Evolutionary conservation across 2,329 filamentous ascomycete species (phyloP).

Genomic region (Claviceps sp.): DNA sequence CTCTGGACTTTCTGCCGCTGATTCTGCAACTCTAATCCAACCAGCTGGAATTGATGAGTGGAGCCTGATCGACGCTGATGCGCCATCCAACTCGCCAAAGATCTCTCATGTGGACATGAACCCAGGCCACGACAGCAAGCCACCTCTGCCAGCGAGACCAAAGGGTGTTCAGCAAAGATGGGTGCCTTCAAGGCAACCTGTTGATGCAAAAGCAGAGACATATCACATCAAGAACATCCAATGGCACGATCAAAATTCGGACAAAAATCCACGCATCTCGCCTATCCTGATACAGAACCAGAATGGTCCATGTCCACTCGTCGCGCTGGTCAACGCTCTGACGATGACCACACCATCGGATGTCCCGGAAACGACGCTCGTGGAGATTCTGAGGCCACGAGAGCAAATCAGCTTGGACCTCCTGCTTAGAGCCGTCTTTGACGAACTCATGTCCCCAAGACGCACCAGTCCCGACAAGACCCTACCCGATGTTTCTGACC

Average conservation of each 20-base stretch:
- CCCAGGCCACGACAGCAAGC: constrained; percentile 12
- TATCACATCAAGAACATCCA: constrained; percentile 88
- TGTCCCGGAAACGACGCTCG: constrained; percentile 50
- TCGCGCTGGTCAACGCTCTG: constrained; percentile 86
- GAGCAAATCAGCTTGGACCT: constrained; percentile 82
- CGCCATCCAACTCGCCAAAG: constrained; percentile 11
- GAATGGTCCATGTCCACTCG: constrained; percentile 86
- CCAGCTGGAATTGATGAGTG: constrained; percentile 28
- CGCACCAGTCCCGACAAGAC: constrained; percentile 47
- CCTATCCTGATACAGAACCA: constrained; percentile 86
- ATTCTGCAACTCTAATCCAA: constrained; percentile 5
- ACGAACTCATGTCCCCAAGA: constrained; percentile 75
- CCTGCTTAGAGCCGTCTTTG: constrained; percentile 78
- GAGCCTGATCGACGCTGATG: constrained; percentile 36
- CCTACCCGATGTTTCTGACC: constrained; percentile 74
- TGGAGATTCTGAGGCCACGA: constrained; percentile 62
- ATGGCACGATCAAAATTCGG: constrained; percentile 57
- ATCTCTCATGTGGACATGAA: constrained; percentile 5
- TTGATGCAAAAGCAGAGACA: constrained; percentile 51
- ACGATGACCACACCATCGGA: constrained; percentile 65
- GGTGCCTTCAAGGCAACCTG: constrained; percentile 27
- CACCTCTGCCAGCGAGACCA: constrained; percentile 26
- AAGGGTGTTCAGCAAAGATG: constrained; percentile 18
- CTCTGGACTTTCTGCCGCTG: constrained; percentile 7
- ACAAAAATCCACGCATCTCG: constrained; percentile 55